Conservation (phyloP, 805 yeast species). For the Wickerhamiella sorbophila region DNA sequence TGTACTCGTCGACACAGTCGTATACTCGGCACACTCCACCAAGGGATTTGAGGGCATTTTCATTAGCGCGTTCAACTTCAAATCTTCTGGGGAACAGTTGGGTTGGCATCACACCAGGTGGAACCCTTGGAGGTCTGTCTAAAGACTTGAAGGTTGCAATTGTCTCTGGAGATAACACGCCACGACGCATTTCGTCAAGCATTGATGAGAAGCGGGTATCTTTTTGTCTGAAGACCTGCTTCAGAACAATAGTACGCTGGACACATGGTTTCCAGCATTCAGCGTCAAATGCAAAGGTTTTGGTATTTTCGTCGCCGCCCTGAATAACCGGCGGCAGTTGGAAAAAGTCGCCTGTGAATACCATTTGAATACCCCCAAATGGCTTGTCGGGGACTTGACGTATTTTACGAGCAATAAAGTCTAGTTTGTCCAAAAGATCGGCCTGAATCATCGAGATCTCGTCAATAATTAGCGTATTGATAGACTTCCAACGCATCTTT, state of each 20-base stretch:
- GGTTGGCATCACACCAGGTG: conserved; percentile 76
- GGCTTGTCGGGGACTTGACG: conserved; percentile 41
- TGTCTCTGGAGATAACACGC: conserved; percentile 41
- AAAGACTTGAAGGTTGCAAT: conserved; percentile 36
- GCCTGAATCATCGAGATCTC: conserved; percentile 94
- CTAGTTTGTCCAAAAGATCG: conserved; percentile 56
- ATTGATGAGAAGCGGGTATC: conserved; percentile 62
- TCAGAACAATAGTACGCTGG: conserved; percentile 50
- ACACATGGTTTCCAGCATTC: conserved; percentile 53
- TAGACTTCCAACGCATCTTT: conserved; percentile 45
- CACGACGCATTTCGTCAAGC: conserved; percentile 69
- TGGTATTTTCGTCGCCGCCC: conserved; percentile 6
- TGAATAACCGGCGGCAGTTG: conserved; percentile 76
- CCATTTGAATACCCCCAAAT: conserved; percentile 87
- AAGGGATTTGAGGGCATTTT: conserved; percentile 34
- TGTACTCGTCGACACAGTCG: conserved; percentile 31
- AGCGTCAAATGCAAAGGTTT: conserved; percentile 63
- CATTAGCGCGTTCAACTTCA: conserved; percentile 73
- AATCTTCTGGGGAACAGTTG: conserved; percentile 74
- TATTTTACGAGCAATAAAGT: conserved; percentile 46
- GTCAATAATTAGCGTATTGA: conserved; percentile 68
- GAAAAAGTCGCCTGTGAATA: conserved; percentile 89
- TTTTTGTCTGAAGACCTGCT: conserved; percentile 75
- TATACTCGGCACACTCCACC: conserved; percentile 35
- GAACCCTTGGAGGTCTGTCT: conserved; percentile 40